Base-by-base conservation (phyloP, 73 alveolate genomes). In the Paramecium sonneborni region DNA sequence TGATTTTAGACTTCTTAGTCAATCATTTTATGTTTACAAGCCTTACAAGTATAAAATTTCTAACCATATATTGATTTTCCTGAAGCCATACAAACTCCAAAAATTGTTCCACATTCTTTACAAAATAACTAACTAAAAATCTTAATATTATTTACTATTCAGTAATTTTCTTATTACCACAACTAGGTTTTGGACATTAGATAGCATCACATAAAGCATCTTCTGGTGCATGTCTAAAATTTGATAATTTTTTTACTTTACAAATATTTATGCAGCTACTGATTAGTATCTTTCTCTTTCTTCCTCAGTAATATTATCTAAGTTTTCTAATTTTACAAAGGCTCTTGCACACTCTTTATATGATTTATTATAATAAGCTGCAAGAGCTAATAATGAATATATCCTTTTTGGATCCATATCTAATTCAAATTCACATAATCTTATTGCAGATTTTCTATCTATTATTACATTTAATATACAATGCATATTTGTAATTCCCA, bases 281-380 rank as follows among this genome's bases (percentile, higher is more conserved):
- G 94, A 98, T 85, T 98, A 96, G 70, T 95, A 99, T 57, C 94
- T 87, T 85, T 97, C 99, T 74, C 96, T 96, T 88, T 98, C 99
- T 32, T 93, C 94, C 12, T 95, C 97, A 0, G 98, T 93, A 18
- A 96, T 93, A 4, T 95, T 92, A 30, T 96, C 97, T 28, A 98
- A 95, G 72, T 98, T 97, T 91, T 98, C 99, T 10, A 98, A 95
- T 85, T 98, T 98, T 4, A 97, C 99, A 67, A 98, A 96, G 14
- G 99, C 99, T 93, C 97, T 97, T 12, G 99, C 97, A 92, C 99
- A 98, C 85, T 98, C 99, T 93, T 96, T 97, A 88, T 93, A 98
- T 92, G 97, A 97, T 92, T 96, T 97, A 91, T 98, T 96, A 88
- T 95, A 97, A 92, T 93, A 98, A 37, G 99, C 96, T 32, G 99